phyloP scores from a whole-genome alignment of 208 protist genomes.

The Giardia muris region DNA sequence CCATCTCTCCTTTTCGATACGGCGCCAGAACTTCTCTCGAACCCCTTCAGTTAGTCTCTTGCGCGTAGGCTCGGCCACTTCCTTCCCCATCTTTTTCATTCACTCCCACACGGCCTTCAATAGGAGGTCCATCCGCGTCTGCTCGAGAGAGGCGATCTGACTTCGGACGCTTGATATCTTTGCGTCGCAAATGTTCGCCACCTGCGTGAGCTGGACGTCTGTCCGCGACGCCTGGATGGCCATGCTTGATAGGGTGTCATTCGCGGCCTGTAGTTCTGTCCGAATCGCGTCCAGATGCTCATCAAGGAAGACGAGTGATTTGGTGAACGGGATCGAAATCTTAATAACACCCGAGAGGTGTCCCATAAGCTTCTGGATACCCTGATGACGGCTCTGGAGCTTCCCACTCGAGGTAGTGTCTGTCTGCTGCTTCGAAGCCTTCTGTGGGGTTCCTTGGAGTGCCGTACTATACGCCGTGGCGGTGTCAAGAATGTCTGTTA shows the following conservation, averaged over 20 bases:
- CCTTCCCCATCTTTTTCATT: no score
- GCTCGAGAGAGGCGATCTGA: not conserved
- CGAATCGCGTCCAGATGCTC: not conserved
- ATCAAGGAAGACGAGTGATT: not conserved
- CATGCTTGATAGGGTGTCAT: not conserved
- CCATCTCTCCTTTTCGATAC: no score
- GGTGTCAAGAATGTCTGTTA: not conserved
- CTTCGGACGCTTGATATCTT: not conserved
- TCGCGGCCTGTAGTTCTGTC: not conserved
- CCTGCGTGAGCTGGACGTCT: not conserved
- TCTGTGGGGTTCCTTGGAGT: not conserved
- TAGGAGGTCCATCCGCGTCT: not conserved
- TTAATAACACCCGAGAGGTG: not conserved
- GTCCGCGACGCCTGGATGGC: not conserved
- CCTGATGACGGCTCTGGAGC: not conserved
- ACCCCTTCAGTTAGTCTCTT: no score
- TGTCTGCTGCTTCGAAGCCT: not conserved
- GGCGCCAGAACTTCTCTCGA: no score
- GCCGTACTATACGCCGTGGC: not conserved
- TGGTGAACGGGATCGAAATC: not conserved
- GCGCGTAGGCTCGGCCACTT: no score
- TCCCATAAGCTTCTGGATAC: not conserved
- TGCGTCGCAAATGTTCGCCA: not conserved
- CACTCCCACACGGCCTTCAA: no score
- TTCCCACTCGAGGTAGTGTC: not conserved